These are phyloP conservation scores for Sextonia rubra DNA, from an alignment of 164 flowering plant species.

Conservation along the genomic window DNA sequence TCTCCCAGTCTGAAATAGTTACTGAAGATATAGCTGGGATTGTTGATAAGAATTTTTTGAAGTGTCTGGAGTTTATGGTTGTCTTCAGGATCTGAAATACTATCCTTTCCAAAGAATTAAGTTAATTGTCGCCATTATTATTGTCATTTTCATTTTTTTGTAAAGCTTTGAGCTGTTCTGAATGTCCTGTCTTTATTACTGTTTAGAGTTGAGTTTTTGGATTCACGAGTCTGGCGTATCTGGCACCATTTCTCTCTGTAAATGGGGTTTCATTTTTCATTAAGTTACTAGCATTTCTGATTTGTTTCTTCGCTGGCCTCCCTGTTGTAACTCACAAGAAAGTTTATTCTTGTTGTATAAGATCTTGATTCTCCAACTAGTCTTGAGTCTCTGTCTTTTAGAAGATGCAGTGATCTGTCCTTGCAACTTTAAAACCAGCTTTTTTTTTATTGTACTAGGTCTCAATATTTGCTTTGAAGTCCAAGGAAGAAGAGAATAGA, in stretches of 20 bases:
- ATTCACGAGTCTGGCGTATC: neutral
- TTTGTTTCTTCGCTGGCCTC: no score
- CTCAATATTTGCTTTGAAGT: no score
- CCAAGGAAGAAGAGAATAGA: no score
- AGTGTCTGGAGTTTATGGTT: neutral
- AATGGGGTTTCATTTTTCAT: neutral
- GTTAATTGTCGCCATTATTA: neutral
- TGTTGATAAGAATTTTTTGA: neutral
- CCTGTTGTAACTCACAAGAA: no score
- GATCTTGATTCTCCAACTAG: no score
- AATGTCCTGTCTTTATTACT: neutral
- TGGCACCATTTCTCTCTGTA: neutral
- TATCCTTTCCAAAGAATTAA: neutral
- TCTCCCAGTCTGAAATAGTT: neutral
- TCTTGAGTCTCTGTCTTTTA: no score
- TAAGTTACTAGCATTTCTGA: no score
- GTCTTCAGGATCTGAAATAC: neutral
- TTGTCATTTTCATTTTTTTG: constrained; percentile 12
- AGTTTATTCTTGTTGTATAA: no score
- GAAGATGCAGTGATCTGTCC: no score
- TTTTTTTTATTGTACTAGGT: no score
- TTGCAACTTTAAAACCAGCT: no score
- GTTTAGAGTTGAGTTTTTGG: neutral
- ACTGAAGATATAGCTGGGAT: neutral
- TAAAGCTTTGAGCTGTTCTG: constrained; percentile 16